Percentiles rank a stretch among this genome's conserved stretches.
Evolutionary conservation across 1,284 basidiomycete genomes (phyloP).

Genomic region (Cryptococcus sp.): DNA sequence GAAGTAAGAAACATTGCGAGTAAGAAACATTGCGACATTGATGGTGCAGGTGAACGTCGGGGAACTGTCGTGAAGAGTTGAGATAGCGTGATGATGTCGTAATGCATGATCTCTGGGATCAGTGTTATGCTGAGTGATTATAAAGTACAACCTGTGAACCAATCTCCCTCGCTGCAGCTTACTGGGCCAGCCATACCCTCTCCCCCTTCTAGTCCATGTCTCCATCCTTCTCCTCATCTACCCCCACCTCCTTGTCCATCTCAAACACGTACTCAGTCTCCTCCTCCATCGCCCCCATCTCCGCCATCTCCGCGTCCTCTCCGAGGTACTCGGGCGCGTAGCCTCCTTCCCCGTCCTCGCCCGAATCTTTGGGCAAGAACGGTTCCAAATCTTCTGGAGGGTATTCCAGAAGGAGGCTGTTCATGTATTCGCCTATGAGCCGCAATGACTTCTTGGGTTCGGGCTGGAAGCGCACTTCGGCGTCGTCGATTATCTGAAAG

Average conservation of each 20-base stretch:
- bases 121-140: too few relatives aligned
- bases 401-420: conserved; percentile 28
- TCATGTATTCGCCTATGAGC: conserved; percentile 62
- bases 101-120: too few relatives aligned
- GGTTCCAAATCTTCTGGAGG: conserved; percentile 27
- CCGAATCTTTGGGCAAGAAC: conserved; percentile 8
- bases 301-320: conserved; percentile 29
- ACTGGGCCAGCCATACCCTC: background rate
- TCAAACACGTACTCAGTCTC: conserved; percentile 46
- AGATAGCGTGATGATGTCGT: too few relatives aligned
- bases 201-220: conserved; percentile 12
- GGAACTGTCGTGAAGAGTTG: too few relatives aligned
- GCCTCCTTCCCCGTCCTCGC: background rate
- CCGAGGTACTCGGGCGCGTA: conserved; percentile 29
- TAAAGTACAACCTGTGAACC: too few relatives aligned
- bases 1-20: too few relatives aligned
- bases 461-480: conserved; percentile 67
- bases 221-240: conserved; percentile 19
- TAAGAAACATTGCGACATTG: too few relatives aligned
- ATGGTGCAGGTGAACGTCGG: too few relatives aligned
- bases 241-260: conserved; percentile 22
- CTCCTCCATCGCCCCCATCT: conserved; percentile 26
- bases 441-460: conserved; percentile 61
- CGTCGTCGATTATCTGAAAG: conserved; percentile 78
- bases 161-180: too few relatives aligned